Evolutionary conservation across 1,139 yeast species (phyloP).

Genomic region (Ogataea hybrid): DNA sequence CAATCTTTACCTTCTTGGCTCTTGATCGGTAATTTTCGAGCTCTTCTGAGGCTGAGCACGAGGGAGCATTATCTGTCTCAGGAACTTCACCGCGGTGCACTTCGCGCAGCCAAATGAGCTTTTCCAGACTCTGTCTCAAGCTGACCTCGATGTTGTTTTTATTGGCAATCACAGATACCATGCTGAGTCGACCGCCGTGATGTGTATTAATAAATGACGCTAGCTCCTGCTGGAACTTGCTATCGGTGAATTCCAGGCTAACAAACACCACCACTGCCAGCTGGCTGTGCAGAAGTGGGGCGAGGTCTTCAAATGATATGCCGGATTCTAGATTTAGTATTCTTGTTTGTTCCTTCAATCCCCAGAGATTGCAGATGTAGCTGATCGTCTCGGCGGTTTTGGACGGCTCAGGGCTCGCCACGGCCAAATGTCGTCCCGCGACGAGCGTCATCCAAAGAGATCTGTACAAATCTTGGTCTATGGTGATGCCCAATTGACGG

Average conservation of each 20-base stretch:
- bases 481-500: slow-evolving; percentile 1
- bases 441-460: slow-evolving; percentile 22
- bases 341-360: slow-evolving; percentile 2
- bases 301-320: slow-evolving; percentile 6
- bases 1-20: slow-evolving; percentile 30
- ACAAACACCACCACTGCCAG: neutral
- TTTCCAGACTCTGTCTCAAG: slow-evolving; percentile 9
- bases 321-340: neutral
- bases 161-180: slow-evolving; percentile 1
- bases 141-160: neutral
- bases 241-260: slow-evolving; percentile 2
- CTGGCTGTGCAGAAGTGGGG: neutral
- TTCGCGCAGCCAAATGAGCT: slow-evolving; percentile 10
- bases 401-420: slow-evolving; percentile 17
- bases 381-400: slow-evolving; percentile 9
- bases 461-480: slow-evolving; percentile 19
- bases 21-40: slow-evolving; percentile 11
- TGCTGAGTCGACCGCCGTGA: neutral
- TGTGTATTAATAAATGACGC: neutral
- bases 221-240: slow-evolving; percentile 1
- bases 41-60: neutral
- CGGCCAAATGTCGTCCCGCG: slow-evolving; percentile 18
- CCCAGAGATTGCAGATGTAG: slow-evolving; percentile 13
- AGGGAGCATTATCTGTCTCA: neutral
- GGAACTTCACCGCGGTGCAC: neutral